Percentiles rank a stretch among this genome's conserved stretches.
Conservation (phyloP, 331 rosid species). For the Rosa hybrid region DNA sequence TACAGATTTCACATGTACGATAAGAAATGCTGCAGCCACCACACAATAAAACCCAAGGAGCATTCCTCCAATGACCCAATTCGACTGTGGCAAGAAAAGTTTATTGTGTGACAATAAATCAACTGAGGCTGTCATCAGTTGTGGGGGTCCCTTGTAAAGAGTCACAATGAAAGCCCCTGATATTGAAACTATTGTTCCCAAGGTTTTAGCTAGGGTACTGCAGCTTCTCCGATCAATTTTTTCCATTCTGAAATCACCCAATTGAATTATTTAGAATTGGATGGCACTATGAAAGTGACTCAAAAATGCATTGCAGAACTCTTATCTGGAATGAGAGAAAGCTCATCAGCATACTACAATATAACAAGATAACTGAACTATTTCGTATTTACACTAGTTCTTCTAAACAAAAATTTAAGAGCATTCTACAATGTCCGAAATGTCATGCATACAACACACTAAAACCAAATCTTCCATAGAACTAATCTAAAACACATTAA, state of each 20-base stretch:
- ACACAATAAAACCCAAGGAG: conserved; percentile 56
- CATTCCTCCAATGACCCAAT: conserved; percentile 69
- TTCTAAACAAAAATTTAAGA: neutral
- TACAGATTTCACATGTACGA: conserved; percentile 56
- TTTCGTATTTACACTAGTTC: neutral
- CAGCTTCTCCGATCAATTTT: conserved; percentile 56
- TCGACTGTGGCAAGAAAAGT: conserved; percentile 46
- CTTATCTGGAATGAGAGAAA: conserved; percentile 7
- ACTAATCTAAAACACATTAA: neutral
- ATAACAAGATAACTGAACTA: neutral
- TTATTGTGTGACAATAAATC: conserved; percentile 32
- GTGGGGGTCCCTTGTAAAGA: conserved; percentile 70
- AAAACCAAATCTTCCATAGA: neutral
- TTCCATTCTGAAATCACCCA: conserved; percentile 67
- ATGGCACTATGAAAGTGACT: neutral
- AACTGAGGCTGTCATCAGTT: conserved; percentile 41
- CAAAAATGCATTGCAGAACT: neutral
- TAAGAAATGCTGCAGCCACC: conserved; percentile 48
- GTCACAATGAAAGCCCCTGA: conserved; percentile 73
- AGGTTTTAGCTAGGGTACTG: conserved; percentile 52
- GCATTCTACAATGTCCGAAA: neutral
- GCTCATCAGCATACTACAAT: neutral
- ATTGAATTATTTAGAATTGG: conserved; percentile 19
- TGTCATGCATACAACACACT: neutral
- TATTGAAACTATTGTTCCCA: conserved; percentile 70